Base-by-base conservation (phyloP, 768 basidiomycete species). In the Symmetrospora coprosmae region DNA sequence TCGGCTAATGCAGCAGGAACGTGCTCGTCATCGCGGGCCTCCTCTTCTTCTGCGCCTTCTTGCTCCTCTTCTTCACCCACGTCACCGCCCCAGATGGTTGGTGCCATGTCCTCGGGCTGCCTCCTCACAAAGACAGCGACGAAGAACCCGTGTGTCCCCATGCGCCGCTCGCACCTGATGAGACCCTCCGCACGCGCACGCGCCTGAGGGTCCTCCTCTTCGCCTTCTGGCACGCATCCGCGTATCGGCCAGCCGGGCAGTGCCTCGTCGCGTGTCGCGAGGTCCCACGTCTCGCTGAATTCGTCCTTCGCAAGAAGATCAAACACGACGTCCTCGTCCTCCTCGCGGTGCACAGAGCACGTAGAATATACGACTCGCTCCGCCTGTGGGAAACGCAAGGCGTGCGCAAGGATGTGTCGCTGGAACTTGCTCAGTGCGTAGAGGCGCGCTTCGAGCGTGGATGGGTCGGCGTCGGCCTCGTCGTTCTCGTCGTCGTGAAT, bases 121-220 rank as follows among this genome's bases (percentile, higher is more conserved):
- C 5, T 34, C 35, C 46, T 56, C n/a, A 87, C 75, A 70, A 97
- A 90, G 71, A 86, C 94, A n/a, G 87, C 83, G 23, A 99, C 91
- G 67, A 99, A 99, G 76, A 99, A 99, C 0, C 94, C 94, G 68
- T 97, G 97, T 13, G 74, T 75, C n/a, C 79, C 81, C 68, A 97
- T 90, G 62, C 82, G 81, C 14, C 87, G 82, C 27, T 78, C 68
- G 49, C 59, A 50, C 23, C 64, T 46, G 25, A 67, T 65, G 19
- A 67, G 11, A 2, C 81, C 81, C 3, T 74, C 72, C 4, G 85
- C 82, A n/a, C n/a, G n/a, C n/a, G n/a, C n/a, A n/a, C n/a, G n/a
- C n/a, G n/a, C n/a, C n/a, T n/a, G n/a, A n/a, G n/a, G n/a, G 61
- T 80, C 71, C 21, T 70, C 82, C 83, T 64, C 27, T 17, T 39